Base-by-base conservation (phyloP, 371 early-diverging fungal genomes). In the Lichtheimia corymbifera region DNA sequence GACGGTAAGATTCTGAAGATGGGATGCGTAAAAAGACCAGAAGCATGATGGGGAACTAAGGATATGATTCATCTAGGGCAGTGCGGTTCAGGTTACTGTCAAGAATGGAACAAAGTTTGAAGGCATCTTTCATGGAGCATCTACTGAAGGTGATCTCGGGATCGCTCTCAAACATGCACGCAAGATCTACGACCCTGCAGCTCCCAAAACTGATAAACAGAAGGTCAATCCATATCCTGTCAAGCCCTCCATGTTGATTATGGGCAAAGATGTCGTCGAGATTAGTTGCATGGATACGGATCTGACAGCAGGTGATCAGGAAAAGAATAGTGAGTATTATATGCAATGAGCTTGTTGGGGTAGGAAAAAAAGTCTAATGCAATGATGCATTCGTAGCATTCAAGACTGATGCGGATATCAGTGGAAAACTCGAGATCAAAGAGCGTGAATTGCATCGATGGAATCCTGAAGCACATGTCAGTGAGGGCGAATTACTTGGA, bases 331-430 rank as follows among this genome's bases (percentile, higher is more conserved):
- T 79, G 77, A 69, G 72, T 65, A 17, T 12, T 11, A 50, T 27
- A 35, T 35, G 35, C 5, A 9, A 6, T 35, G 35, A 35, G 35
- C 35, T 35, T 35, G 2, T 35, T 11, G 25, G 14, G 9, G 9
- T 50, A n/a, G n/a, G n/a, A 27, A 28, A 27, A 55, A 5, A 54
- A 25, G 30, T 18, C 11, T 7, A 27, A 41, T 11, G 49, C 20
- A 44, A 43, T 15, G 6, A 57, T 15, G 9, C 44, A 52, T 18
- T 5, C 41, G 28, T 28, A 75, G 88, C 84, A 3, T 95, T 98
- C 73, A 87, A 89, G 63, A 97, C 95, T 0, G 98, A 98, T 71
- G 84, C 94, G 0, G 93, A 91, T 50, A 98, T 98, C 58, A 91
- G 89, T 66, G 85, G 89, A 25, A 72, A 76, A 13, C 79, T 82